Evolutionary conservation across 2,329 filamentous ascomycete species (phyloP), one percentile per base, ranked within the genome.

Genomic region (Talaromyces amestolkiae): DNA sequence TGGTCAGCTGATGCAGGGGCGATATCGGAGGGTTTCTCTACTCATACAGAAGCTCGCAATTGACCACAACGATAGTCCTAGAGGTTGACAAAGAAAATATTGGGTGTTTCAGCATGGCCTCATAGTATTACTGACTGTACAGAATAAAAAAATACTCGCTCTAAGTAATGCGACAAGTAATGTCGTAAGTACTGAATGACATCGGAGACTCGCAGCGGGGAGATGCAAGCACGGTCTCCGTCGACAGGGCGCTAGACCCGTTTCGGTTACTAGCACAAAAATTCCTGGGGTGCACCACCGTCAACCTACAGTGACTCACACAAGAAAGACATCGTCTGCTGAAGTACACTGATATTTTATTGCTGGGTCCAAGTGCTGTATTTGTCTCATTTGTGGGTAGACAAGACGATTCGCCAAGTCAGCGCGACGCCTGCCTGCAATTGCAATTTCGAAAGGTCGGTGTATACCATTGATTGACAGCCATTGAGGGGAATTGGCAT

Each of bases 161-260:
- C 17, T 58, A 58, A 4, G 5, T 31, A 31, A 31, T 31, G 27
- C 27, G 5, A 31, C 27, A 9, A 22, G 17, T 39, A 37, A 41
- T 39, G 35, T 7, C 19, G 4, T 22, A 37, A 56, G 33, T 37
- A 7, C 8, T 19, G 31, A 58, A 58, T 13, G 54, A 22, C 54
- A 58, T 35, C 9, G 11, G 33, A 22, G n/a, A 19, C 53, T 37
- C 33, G 7, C 31, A 24, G 54, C 17, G 35, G 54, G 27, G 19
- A 58, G n/a, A 58, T 41, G 54, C 54, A 39, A 58, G 54, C 31
- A 22, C 56, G 56, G 56, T 8, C 56, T 45, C 56, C 56, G 37
- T 19, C 45, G 22, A 45, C 37, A 33, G 39, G 56, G 11, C 37
- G 37, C 56, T 59, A 59, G 24, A 19, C 56, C 24, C 3, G 15